Base-by-base conservation (phyloP, 306 rosid species). In the Dryas alaskensis region DNA sequence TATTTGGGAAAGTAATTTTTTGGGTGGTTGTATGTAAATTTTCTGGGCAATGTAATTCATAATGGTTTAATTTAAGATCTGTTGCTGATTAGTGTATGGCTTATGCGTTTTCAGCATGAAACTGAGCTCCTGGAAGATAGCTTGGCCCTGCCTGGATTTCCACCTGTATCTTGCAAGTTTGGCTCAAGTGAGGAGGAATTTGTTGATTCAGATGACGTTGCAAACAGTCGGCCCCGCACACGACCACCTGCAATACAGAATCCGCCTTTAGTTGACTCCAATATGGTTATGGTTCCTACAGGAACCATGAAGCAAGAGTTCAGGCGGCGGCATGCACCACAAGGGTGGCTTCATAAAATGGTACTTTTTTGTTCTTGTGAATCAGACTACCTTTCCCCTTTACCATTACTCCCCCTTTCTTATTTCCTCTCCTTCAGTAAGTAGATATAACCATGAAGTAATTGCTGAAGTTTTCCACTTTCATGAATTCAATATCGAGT, bases 261-360 rank as follows among this genome's bases (percentile, higher is more conserved):
- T 86, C 80, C 70, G 4, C 87, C 86, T 70, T 82, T 86, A 37
- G 66, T 68, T 43, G 97, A 89, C 39, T 22, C 81, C 69, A 91
- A 80, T 82, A 25, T 82, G 64, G 83, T 81, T 43, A 73, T 82
- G 84, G 81, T 82, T 81, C 89, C 90, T 68, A 9, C 86, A 0
- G 96, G 80, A 73, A 80, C 73, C 80, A 65, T 86, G 67, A 92
- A 83, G 76, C 96, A 88, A 73, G 99, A 89, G 73, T 81, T 88
- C 16, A 88, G 86, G 81, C 86, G 92, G 74, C 88, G 91, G 81
- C 81, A 80, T 73, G 85, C 76, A 46, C 91, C 91, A 54, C 91
- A 79, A 10, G 96, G 97, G 75, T 94, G 99, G 99, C 99, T 91
- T 82, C 97, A 91, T 61, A 94, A 84, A 82, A 72, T 92, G 96